Evolutionary conservation across 306 rosid genomes (phyloP), one percentile per base, ranked within the genome.

Genomic region (Ziziphus jujuba): DNA sequence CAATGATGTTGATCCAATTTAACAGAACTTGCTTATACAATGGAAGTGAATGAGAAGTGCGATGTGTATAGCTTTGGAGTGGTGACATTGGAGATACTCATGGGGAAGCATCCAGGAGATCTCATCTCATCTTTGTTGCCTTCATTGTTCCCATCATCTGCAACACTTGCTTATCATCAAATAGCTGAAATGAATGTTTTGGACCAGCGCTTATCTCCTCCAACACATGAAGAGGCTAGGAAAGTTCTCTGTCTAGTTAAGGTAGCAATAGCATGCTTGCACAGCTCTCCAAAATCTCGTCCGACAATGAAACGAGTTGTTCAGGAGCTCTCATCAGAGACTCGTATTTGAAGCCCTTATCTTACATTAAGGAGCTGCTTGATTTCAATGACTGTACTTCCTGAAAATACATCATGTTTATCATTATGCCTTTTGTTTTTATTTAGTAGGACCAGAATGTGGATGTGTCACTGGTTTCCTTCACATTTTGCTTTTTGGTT

Each of bases 11-110:
- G 33, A 28, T 28, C 33, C 33, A 28, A 28, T 1, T 28, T 28
- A 1, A 64, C 60, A 72, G 71, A 72, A 24, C 53, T 56, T 56
- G 77, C 77, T 21, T 72, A 72, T 40, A 64, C 59, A 7, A 34
- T 21, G 65, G 20, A 24, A 55, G 55, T 65, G 36, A 59, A 54
- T 0, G 63, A 67, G 52, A 67, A 75, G 12, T 61, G 59, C 7
- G 64, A 61, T 20, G 54, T 61, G 0, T 68, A 44, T 54, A 68
- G 74, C 23, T 75, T 67, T 43, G 69, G 74, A 40, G 79, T 60
- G 11, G 5, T 67, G 6, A 40, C 73, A 44, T n/a, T 75, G 13
- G 74, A 68, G 53, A 43, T 34, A 2, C 44, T 75, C 28, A 45
- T 52, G 48, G 74, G 79, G n/a, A 61, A 7, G 12, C 70, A 75